phyloP scores from a whole-genome alignment of 148 eudicot species.

The Gaultheria prostrata region DNA sequence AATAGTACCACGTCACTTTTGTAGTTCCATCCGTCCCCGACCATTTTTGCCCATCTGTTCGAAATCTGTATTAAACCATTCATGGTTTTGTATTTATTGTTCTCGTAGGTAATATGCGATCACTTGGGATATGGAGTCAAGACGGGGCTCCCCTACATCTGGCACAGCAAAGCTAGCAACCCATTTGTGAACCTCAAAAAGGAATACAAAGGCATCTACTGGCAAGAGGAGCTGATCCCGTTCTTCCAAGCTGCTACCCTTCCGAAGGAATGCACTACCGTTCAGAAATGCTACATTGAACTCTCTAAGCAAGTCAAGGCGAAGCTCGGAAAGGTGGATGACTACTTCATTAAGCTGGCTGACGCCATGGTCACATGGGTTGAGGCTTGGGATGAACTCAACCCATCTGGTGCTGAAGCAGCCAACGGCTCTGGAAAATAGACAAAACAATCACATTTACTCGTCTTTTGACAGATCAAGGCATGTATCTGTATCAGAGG shows the following conservation, averaged over 20 bases:
- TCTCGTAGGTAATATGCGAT: slow-evolving; percentile 72
- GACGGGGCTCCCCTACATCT: slow-evolving; percentile 87
- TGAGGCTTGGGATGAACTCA: slow-evolving; percentile 87
- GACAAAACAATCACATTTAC: background rate
- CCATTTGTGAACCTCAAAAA: slow-evolving; percentile 85
- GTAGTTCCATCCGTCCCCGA: background rate
- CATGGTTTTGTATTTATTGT: background rate
- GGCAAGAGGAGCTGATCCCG: slow-evolving; percentile 90
- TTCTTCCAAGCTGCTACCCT: slow-evolving; percentile 74
- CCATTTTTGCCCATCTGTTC: background rate
- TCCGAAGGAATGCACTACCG: slow-evolving; percentile 70
- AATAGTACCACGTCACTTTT: background rate
- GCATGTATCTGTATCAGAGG: background rate
- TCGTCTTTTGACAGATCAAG: background rate
- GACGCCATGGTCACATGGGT: slow-evolving; percentile 93
- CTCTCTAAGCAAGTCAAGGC: slow-evolving; percentile 78
- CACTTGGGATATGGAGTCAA: slow-evolving; percentile 80
- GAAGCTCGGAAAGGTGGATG: slow-evolving; percentile 76
- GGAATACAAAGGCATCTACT: slow-evolving; percentile 91
- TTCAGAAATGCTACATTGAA: slow-evolving; percentile 74
- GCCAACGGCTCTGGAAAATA: slow-evolving; percentile 43
- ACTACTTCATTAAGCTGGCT: slow-evolving; percentile 76
- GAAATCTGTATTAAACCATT: background rate
- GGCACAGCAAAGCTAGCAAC: slow-evolving; percentile 94
- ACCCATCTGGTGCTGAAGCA: slow-evolving; percentile 32